These are phyloP conservation scores for Colletotrichum orbiculare DNA, from an alignment of 2,329 filamentous ascomycete genomes.

Conservation along the genomic window DNA sequence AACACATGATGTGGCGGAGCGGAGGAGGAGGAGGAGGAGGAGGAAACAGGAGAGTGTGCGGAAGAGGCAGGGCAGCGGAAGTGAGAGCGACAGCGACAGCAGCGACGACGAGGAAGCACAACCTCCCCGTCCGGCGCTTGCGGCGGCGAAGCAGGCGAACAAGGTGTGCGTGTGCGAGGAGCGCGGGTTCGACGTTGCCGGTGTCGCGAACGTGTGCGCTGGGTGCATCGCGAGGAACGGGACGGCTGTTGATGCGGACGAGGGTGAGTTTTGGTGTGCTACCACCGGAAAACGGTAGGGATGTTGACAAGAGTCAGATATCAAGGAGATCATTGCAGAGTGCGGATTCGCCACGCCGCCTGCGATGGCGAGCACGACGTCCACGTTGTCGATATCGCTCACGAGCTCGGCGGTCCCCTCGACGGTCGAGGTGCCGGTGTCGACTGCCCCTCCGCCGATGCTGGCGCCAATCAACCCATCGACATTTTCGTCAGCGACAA, in stretches of 20 bases:
- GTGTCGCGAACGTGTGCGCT: conserved; percentile 7
- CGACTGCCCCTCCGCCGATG: neutral
- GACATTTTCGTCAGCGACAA: neutral
- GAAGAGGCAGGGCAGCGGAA: conserved; percentile 6
- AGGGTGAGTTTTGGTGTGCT: neutral
- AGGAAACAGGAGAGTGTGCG: neutral
- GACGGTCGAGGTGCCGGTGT: neutral
- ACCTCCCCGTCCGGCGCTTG: neutral
- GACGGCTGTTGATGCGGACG: conserved; percentile 18
- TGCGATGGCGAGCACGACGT: neutral
- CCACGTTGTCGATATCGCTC: no score
- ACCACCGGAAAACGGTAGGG: neutral
- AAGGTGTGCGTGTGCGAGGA: conserved; percentile 27
- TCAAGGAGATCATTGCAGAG: conserved; percentile 27
- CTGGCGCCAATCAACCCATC: conserved; percentile 4
- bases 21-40: neutral
- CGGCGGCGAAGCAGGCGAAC: neutral
- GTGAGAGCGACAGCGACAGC: neutral
- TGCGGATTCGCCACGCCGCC: conserved; percentile 23
- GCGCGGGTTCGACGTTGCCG: conserved; percentile 15
- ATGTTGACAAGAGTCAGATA: conserved; percentile 3
- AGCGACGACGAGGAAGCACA: neutral
- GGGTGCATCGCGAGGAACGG: conserved; percentile 15
- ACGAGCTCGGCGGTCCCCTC: neutral
- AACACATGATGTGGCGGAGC: no score